phyloP scores from a whole-genome alignment of 495 filamentous ascomycete genomes.

The Pyrenula aspistea region DNA sequence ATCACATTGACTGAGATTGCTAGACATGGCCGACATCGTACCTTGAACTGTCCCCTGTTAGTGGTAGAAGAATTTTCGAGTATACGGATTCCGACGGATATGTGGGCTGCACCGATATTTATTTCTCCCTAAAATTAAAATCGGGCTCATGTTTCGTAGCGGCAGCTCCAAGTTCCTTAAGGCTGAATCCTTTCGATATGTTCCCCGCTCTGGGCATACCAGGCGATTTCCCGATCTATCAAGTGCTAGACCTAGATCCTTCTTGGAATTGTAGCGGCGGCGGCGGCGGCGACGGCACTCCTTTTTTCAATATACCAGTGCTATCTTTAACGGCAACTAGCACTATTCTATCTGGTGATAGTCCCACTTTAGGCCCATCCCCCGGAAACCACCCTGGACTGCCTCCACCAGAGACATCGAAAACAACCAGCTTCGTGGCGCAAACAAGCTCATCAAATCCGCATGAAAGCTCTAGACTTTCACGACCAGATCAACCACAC shows the following conservation, averaged over 20 bases:
- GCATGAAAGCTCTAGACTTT: neutral
- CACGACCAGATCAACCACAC: neutral
- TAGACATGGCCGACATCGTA: neutral
- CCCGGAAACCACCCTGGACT: neutral
- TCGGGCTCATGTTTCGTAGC: neutral
- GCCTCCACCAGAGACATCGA: neutral
- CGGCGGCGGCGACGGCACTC: neutral
- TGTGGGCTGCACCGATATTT: too few relatives aligned
- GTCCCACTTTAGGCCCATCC: neutral
- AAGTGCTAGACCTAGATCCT: neutral
- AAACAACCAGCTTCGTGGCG: neutral
- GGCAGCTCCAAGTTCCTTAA: neutral
- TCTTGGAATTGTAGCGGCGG: neutral
- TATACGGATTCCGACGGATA: neutral
- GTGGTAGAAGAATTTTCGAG: neutral
- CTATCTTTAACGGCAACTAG: neutral
- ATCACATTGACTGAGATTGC: neutral
- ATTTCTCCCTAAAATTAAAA: too few relatives aligned
- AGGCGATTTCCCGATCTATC: neutral
- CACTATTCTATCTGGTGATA: neutral
- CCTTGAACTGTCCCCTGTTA: neutral
- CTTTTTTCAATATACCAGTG: neutral
- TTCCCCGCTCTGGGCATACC: neutral
- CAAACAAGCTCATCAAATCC: neutral
- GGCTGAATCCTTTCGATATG: neutral